Base-by-base conservation (phyloP, 306 rosid species). In the Ceratonia siliqua region DNA sequence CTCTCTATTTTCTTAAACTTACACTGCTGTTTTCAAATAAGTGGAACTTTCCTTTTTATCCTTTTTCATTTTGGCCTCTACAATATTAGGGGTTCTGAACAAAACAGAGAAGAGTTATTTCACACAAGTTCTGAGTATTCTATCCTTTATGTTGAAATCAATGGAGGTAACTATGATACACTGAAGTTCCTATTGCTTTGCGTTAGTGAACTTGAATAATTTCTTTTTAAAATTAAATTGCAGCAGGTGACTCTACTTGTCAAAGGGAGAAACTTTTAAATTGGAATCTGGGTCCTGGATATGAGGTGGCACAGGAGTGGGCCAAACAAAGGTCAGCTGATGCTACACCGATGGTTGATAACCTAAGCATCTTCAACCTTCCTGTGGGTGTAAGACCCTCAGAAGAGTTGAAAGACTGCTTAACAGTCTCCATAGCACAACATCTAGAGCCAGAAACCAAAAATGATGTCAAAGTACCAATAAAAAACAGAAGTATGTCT, bases 371-470 rank as follows among this genome's bases (percentile, higher is more conserved):
- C 79, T 88, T 91, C 81, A 78, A 67, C 81, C 96, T 88, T 79
- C 98, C 98, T 42, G 95, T 94, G n/a, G 98, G 98, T 42, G 95
- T 94, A 62, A 86, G 85, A 82, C 80, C 89, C 84, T 81, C 92
- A 62, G 90, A 85, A 70, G 95, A 84, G 77, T 73, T 84, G 70
- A 85, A 85, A 72, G 87, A 85, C 73, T 50, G 61, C 81, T 63
- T 25, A 46, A 76, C 78, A 70, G 71, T 48, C 81, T 75, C 92
- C 42, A 54, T 65, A 48, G 48, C 84, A 58, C 85, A 82, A 75
- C 62, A 52, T 64, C 78, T 55, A 20, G 86, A 80, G 55, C 78
- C 73, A 17, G 91, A 81, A 62, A 30, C 59, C 25, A 79, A 81
- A 70, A 80, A 84, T 74, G 88, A 74, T 63, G 63, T 69, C 36